Base-by-base conservation (phyloP, 2,329 filamentous ascomycete species). In the Xylariaceae sp. region DNA sequence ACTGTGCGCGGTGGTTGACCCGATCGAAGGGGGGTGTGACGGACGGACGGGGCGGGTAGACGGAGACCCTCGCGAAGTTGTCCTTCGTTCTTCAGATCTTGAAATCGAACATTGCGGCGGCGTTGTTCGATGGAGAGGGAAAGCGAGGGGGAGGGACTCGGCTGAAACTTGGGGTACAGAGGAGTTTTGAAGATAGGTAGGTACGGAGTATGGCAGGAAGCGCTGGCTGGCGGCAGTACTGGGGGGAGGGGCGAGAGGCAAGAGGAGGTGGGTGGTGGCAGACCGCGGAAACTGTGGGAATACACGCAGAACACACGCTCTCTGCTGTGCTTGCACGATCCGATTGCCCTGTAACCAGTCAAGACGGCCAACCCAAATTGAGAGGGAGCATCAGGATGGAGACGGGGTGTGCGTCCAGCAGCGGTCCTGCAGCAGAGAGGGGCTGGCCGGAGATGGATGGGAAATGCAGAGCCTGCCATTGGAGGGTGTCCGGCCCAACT, bases 51-150 rank as follows among this genome's bases (percentile, higher is more conserved):
- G 38, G 26, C 29, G 30, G 35, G 30, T 26, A 44, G 37, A 30
- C 33, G 37, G 69, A 70, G 68, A 73, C 69, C 71, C 64, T 64
- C 49, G 55, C 59, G 60, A 70, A 52, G 51, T 41, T 50, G 55
- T 57, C 53, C 54, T 63, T 64, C 48, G 54, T 58, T 56, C 56
- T 65, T 64, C 65, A 74, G 57, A 72, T 61, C 61, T 59, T 60
- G 53, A 51, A 65, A 57, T 64, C 65, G 65, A 70, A 70, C 68
- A 75, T 73, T 56, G 63, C 64, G 63, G 57, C 60, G 58, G 60
- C 58, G 56, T 65, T 60, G 65, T 67, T 72, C 64, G 67, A 52
- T 42, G 48, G 57, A 58, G 50, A 53, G 53, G 57, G 56, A 59
- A 59, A 60, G 58, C 43, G 43, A 46, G 47, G 43, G n/a, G n/a